Base-by-base conservation (phyloP, 228 moss, liverwort and hornwort species). In the Sphagnum magellanicum region DNA sequence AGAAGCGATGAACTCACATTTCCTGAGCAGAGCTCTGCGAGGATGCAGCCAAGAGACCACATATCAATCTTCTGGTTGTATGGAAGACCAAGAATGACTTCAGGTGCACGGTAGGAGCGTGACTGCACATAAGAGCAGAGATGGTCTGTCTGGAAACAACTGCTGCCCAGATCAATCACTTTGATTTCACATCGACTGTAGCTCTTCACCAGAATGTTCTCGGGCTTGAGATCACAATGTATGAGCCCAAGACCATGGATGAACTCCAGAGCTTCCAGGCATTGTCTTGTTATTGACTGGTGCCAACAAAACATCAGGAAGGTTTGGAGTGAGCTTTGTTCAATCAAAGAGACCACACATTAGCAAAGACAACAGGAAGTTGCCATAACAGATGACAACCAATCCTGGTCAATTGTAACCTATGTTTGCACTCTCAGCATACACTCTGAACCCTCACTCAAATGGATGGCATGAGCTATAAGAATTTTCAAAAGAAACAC, bases 51-150 rank as follows among this genome's bases (percentile, higher is more conserved):
- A 53, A 86, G 81, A 10, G 85, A 86, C 85, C 85, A 86, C 79
- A 86, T 86, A 47, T 86, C 85, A 63, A 86, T 86, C 72, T 86
- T 86, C 58, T 86, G 78, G 72, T 81, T 77, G 63, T 86, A 86
- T 0, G 85, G 85, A 58, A 86, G 74, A 51, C 85, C 85, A 8
- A 86, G 76, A 17, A 86, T 86, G 51, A 86, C 85, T 74, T 86
- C 85, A 57, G 85, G 85, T 10, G 85, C 85, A 67, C 85, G 71
- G 51, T 86, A 86, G n/a, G 85, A 86, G 61, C 85, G 72, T 58
- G 85, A 86, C 70, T 86, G 85, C 72, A 86, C 85, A 49, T 86
- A 86, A 10, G 85, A 86, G 70, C 85, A 86, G 15, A 86, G 79
- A 68, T 86, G 85, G 70, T 86, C 85, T 5, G 85, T 86, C 70